Percentiles rank a stretch among this genome's conserved stretches.
phyloP scores from a whole-genome alignment of 495 filamentous ascomycete genomes.

The Durotheca rogersii region DNA sequence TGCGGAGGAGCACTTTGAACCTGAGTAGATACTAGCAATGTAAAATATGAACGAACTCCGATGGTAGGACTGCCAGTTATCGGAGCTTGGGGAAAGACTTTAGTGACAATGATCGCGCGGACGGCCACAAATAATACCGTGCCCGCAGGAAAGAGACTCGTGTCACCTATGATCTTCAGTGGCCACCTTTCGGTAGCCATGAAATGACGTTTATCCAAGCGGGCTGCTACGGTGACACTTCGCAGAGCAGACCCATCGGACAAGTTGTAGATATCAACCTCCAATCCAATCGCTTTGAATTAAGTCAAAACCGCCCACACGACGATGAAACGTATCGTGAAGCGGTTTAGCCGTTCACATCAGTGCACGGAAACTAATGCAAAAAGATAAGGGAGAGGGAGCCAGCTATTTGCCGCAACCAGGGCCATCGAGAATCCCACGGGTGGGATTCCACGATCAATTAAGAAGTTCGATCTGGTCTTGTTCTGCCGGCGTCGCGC shows the following conservation, averaged over 20 bases:
- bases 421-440: background rate
- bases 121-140: background rate
- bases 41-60: background rate
- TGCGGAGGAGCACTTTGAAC: background rate
- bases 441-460: background rate
- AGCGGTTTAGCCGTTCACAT: slow-evolving; percentile 20
- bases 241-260: background rate
- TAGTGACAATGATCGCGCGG: too few relatives aligned
- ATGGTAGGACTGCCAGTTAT: background rate
- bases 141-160: too few relatives aligned
- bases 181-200: slow-evolving; percentile 1
- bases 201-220: slow-evolving; percentile 25
- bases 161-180: too few relatives aligned
- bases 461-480: background rate
- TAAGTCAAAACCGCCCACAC: slow-evolving; percentile 8
- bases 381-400: slow-evolving; percentile 3
- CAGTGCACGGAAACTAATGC: slow-evolving; percentile 18
- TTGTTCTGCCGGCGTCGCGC: slow-evolving; percentile 12
- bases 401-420: background rate
- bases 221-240: slow-evolving; percentile 26
- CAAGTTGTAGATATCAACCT: background rate
- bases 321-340: slow-evolving; percentile 12
- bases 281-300: background rate
- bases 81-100: slow-evolving; percentile 8
- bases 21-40: background rate